Evolutionary conservation across 495 filamentous ascomycete species (phyloP), one percentile per base, ranked within the genome.

Genomic region (Podospora didyma): DNA sequence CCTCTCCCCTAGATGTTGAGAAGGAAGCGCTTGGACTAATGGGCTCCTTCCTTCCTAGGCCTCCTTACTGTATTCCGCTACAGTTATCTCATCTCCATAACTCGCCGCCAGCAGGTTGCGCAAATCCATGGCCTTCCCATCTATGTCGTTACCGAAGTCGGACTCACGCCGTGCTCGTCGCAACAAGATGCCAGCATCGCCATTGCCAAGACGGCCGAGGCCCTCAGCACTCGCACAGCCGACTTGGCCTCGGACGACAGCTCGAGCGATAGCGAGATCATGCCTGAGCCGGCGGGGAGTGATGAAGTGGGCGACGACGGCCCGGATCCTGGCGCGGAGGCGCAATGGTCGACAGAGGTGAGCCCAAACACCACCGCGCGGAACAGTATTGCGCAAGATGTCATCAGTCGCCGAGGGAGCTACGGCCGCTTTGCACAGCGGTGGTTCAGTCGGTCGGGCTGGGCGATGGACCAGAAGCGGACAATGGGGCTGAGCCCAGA

Each of bases 361-460:
- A 76, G 20, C 59, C 64, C 28, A 69, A 78, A 12, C 35, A 56
- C 10, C 53, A 64, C 21, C 59, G 54, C 44, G 28, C 77, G 74
- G 41, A 75, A 75, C 23, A 84, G 81, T 53, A 83, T 94, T 54
- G 89, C 86, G 0, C 82, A 95, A 74, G 90, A 96, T 71, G 92
- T 96, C 1, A 89, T 96, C 51, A 79, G 77, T 6, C 85, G 82
- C 56, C 86, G 82, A 54, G 88, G 91, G 0, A 82, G 80, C 39
- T 96, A 96, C 70, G 92, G 93, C 2, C 76, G 88, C 21, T 96
- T 96, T 68, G 89, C 93, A 0, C 82, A 89, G 57, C 85, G 83
- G 60, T 97, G 94, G 93, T 90, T 97, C 60, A 92, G 88, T 12
- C 84, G 80, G 60, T 87, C 84, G 49, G 91, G 88, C 2, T 88